Conservation (phyloP, 2,329 filamentous ascomycete genomes). For the Curvularia eragrostidis region DNA sequence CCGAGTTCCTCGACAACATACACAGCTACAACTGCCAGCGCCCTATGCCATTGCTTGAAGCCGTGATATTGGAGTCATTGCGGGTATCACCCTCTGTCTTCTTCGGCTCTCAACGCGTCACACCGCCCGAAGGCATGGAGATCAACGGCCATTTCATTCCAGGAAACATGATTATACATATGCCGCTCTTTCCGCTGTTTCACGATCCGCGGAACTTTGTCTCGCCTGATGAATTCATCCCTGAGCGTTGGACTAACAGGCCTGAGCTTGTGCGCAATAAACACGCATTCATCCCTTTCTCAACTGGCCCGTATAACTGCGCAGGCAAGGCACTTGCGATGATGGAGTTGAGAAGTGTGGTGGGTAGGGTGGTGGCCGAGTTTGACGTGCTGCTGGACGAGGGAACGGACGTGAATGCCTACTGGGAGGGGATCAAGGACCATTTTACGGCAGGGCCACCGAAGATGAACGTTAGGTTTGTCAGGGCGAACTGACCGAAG, state of each 20-base stretch:
- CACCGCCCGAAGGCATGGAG: slow-evolving; percentile 37
- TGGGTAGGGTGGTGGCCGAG: slow-evolving; percentile 64
- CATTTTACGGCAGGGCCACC: slow-evolving; percentile 36
- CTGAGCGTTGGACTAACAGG: slow-evolving; percentile 31
- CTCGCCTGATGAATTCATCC: slow-evolving; percentile 33
- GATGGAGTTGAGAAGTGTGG: slow-evolving; percentile 66
- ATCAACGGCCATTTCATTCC: slow-evolving; percentile 35
- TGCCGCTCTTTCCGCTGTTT: slow-evolving; percentile 26
- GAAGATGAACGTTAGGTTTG: slow-evolving; percentile 23
- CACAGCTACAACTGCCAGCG: slow-evolving; percentile 18
- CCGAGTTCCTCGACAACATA: slow-evolving; percentile 24
- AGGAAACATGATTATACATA: slow-evolving; percentile 35
- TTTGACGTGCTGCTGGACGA: slow-evolving; percentile 57
- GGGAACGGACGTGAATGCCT: slow-evolving; percentile 24
- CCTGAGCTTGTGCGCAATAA: slow-evolving; percentile 29
- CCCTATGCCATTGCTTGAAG: slow-evolving; percentile 28
- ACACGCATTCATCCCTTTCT: slow-evolving; percentile 73
- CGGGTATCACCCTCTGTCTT: slow-evolving; percentile 39
- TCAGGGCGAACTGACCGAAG: not conserved
- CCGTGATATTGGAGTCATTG: slow-evolving; percentile 37
- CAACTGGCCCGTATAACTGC: slow-evolving; percentile 70
- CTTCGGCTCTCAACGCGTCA: slow-evolving; percentile 36
- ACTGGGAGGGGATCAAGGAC: slow-evolving; percentile 29
- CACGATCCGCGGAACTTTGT: slow-evolving; percentile 32
- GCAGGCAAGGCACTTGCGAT: slow-evolving; percentile 71